phyloP scores from a whole-genome alignment of 2,329 filamentous ascomycete species.

The Ophiostoma quercus region DNA sequence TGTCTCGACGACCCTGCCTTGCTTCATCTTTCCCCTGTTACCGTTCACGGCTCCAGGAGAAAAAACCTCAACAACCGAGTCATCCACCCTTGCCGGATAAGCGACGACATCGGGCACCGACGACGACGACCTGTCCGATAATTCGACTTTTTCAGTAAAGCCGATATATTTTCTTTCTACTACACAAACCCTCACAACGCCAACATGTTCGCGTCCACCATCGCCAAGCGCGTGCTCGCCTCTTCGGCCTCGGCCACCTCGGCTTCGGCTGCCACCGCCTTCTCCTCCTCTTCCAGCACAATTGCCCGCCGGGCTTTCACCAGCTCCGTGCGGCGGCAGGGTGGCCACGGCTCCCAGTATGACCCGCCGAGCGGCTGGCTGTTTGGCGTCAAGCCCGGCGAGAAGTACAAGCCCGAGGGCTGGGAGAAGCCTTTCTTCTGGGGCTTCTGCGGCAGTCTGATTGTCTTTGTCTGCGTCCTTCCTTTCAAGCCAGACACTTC shows the following conservation, averaged over 20 bases:
- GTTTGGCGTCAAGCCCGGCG: conserved; percentile 86
- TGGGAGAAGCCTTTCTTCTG: conserved; percentile 88
- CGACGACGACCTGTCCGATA: neutral
- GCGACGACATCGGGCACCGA: neutral
- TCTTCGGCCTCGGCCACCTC: neutral
- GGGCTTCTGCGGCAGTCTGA: conserved; percentile 74
- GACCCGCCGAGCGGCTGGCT: conserved; percentile 90
- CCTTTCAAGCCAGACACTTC: conserved; percentile 98
- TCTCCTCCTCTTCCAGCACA: conserved; percentile 13
- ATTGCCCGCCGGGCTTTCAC: conserved; percentile 23
- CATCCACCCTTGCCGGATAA: neutral
- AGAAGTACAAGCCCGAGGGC: conserved; percentile 93
- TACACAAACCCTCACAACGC: neutral
- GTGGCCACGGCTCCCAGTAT: conserved; percentile 69
- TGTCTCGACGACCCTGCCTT: neutral
- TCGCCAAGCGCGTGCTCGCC: conserved; percentile 19
- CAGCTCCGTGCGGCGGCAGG: conserved; percentile 22
- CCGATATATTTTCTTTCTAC: neutral
- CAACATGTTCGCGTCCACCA: conserved; percentile 19
- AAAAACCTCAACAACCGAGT: conserved; percentile 17
- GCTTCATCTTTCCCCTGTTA: neutral
- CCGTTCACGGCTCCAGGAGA: conserved; percentile 9
- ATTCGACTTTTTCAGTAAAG: neutral
- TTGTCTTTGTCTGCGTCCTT: conserved; percentile 71
- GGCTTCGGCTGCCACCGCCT: conserved; percentile 8